Base-by-base conservation (phyloP, 345 rosid species). In the Citrus cavaleriei region DNA sequence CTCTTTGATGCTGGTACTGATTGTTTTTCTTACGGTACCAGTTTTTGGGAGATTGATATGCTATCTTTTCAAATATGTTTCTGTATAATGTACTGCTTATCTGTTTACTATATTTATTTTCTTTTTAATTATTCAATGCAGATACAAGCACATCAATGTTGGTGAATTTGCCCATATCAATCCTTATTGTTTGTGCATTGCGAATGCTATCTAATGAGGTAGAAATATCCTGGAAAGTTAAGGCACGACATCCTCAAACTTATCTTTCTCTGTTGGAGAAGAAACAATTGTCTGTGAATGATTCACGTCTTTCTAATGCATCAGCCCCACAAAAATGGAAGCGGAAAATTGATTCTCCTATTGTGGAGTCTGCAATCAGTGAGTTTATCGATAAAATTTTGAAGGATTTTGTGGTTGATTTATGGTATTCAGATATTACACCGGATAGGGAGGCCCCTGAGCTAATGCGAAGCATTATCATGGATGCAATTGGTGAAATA, bases 131-230 rank as follows among this genome's bases (percentile, higher is more conserved):
- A 49, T 55, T 55, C n/a, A 60, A 66, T 80, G 83, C 91, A 94
- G 99, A 94, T 90, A 91, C 98, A 25, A 94, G 99, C 83, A 86
- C 91, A 54, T 93, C 96, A 46, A 92, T 94, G 99, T 91, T 90
- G 98, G 88, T 92, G 91, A 97, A 97, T 87, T 80, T 93, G 35
- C 99, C 99, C 14, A 84, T 94, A 76, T 92, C 97, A n/a, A 78
- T 93, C 59, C 89, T 93, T 42, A 60, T 87, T 68, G 90, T 87
- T 65, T 83, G 87, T 7, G 85, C 78, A 14, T 10, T 91, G 28
- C 85, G 98, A 35, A 79, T 94, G 73, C 62, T 94, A 57, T 77
- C 67, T 74, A 90, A 81, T 65, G 88, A 89, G 83, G 93, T 97
- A 79, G 97, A 97, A 75, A 88, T 97, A 84, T 86, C 84, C 72